Conservation (phyloP, 208 protist genomes). For the Naegleria fowleri region DNA sequence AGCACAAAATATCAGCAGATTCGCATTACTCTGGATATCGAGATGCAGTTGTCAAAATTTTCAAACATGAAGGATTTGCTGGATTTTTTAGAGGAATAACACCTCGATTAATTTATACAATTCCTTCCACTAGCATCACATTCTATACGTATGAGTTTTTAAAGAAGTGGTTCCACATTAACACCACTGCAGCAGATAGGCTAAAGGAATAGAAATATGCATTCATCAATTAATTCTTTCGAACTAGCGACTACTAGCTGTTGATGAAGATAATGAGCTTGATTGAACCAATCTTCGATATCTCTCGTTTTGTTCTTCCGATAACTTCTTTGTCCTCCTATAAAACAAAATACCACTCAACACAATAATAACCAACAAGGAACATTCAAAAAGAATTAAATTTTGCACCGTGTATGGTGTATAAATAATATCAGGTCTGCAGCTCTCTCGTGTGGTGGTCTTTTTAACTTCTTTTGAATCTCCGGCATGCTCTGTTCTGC, state of each 20-base stretch:
- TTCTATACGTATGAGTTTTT: slow-evolving; percentile 18
- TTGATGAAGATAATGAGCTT: too few relatives aligned
- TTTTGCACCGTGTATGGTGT: neutral
- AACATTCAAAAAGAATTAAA: neutral
- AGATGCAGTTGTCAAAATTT: slow-evolving; percentile 9
- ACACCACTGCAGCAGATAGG: neutral
- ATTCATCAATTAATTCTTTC: too few relatives aligned
- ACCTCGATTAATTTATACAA: slow-evolving; percentile 24
- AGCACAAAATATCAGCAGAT: neutral
- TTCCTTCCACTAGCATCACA: neutral
- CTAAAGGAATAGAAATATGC: too few relatives aligned
- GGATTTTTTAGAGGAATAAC: slow-evolving; percentile 24
- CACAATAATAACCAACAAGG: neutral
- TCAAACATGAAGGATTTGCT: neutral
- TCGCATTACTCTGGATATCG: neutral
- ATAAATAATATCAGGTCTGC: neutral
- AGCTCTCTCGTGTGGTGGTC: neutral
- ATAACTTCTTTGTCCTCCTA: neutral
- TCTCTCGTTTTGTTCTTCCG: neutral
- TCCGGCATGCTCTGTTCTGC: neutral
- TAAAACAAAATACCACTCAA: neutral
- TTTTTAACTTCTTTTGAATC: neutral
- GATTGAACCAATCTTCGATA: neutral
- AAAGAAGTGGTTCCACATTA: neutral
- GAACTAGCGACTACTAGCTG: too few relatives aligned